Conservation (phyloP, 805 yeast species). For the Sungouiozyma ichnusensis region DNA sequence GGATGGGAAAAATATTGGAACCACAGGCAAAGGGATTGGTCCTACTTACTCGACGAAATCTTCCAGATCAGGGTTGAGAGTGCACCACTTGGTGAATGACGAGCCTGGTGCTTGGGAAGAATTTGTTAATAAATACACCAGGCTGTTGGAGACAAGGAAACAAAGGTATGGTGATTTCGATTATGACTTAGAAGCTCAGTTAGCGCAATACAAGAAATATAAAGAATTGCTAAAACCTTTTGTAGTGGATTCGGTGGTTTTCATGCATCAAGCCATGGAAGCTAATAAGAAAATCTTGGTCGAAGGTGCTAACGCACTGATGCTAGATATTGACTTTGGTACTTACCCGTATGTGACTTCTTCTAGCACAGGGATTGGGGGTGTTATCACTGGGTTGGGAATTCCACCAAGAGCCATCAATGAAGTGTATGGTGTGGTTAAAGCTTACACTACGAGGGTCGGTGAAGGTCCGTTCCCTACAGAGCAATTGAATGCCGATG, state of each 20-base stretch:
- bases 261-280: conserved; percentile 67
- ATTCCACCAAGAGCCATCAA: conserved; percentile 80
- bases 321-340: conserved; percentile 96
- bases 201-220: conserved; percentile 63
- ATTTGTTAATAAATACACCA: conserved; percentile 65
- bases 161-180: conserved; percentile 91
- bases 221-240: conserved; percentile 73
- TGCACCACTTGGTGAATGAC: conserved; percentile 86
- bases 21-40: conserved; percentile 98
- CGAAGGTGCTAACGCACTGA: conserved; percentile 97
- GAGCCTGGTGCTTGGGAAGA: conserved; percentile 91
- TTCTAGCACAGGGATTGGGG: conserved; percentile 93
- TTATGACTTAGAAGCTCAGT: conserved; percentile 72
- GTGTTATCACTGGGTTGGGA: conserved; percentile 94
- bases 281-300: conserved; percentile 78
- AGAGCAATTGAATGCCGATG: conserved; percentile 81
- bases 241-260: conserved; percentile 85
- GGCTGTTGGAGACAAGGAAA: conserved; percentile 70
- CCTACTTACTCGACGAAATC: conserved; percentile 97
- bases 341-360: conserved; percentile 97
- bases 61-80: conserved; percentile 91
- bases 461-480: conserved; percentile 99
- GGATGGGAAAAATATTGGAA: conserved; percentile 79
- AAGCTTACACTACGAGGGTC: conserved; percentile 97
- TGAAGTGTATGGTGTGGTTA: conserved; percentile 89